Percentiles rank a stretch among this genome's conserved stretches.
These are phyloP conservation scores for Metarhizium anisopliae DNA, from an alignment of 2,329 filamentous ascomycete genomes.

Conservation along the genomic window DNA sequence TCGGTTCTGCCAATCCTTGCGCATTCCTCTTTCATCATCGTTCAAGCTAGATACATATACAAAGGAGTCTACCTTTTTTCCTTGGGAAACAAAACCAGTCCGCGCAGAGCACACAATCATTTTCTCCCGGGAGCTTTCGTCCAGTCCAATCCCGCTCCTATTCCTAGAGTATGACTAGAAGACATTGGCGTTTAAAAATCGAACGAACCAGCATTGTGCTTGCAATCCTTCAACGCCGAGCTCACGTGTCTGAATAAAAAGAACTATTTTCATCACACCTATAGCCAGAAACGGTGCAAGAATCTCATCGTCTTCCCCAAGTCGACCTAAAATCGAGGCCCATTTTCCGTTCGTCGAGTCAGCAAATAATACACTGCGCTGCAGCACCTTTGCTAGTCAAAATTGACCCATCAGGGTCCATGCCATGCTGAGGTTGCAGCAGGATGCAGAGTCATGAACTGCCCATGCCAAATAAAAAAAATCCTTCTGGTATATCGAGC, in stretches of 20 bases:
- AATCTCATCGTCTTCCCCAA: background rate
- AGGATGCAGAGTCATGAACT: background rate
- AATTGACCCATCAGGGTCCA: background rate
- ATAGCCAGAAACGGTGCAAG: background rate
- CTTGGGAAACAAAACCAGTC: too few relatives aligned
- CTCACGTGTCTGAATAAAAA: background rate
- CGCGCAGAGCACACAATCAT: background rate
- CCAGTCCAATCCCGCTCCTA: background rate
- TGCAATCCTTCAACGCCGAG: conserved; percentile 1
- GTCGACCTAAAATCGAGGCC: background rate
- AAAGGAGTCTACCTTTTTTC: background rate
- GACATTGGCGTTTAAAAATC: background rate
- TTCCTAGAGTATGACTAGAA: background rate
- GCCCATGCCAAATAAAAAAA: background rate
- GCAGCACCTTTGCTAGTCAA: background rate
- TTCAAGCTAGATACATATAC: background rate
- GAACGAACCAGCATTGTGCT: background rate
- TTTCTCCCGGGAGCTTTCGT: background rate
- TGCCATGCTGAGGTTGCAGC: background rate
- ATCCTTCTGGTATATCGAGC: background rate
- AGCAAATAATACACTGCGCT: background rate
- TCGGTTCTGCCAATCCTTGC: too few relatives aligned
- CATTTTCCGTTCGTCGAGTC: background rate
- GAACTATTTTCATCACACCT: background rate
- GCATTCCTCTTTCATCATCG: background rate